Evolutionary conservation across 2,329 filamentous ascomycete species (phyloP), one percentile per base, ranked within the genome.

Genomic region (Hypoxylon sp.): DNA sequence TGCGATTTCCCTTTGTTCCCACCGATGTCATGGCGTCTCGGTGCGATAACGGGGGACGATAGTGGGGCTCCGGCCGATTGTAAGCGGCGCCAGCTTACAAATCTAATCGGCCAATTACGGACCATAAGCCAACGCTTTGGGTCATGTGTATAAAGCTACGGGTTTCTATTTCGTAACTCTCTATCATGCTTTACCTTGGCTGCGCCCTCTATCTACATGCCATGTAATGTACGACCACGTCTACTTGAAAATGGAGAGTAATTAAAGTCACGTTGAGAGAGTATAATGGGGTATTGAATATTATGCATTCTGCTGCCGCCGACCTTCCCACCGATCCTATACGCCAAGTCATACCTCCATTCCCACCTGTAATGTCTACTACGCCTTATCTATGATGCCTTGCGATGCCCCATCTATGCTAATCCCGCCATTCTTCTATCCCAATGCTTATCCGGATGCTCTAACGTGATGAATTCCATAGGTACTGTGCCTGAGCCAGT

Each of bases 1-100:
- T 57, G 42, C 54, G 31, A 39, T n/a, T 63, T 42, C 33, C 47
- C 64, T 70, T 70, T 70, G 67, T 70, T 63, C 19, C 19, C 37
- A 35, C 57, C 60, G 52, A 44, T 47, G 42, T 59, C 52, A 70
- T 57, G 64, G 48, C 44, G 31, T 39, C 55, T 66, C 52, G 62
- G 65, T 71, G 68, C 69, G 69, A 71, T 71, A 69, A 69, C 64
- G 66, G 69, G 54, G 48, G 39, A 63, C 64, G 65, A 68, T 63
- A 48, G 62, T 59, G 69, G 69, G 47, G 13, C 35, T 13, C 68
- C 65, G 65, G 57, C 69, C 69, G 69, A 69, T 71, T 66, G 53
- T 71, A 71, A 31, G 66, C 69, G 68, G 66, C 55, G 52, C 17
- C 39, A 52, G 9, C 48, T 46, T 48, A 11, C 58, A 57, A 65